Base-by-base conservation (phyloP, 768 basidiomycete genomes). In the Agaricus subrufescens region DNA sequence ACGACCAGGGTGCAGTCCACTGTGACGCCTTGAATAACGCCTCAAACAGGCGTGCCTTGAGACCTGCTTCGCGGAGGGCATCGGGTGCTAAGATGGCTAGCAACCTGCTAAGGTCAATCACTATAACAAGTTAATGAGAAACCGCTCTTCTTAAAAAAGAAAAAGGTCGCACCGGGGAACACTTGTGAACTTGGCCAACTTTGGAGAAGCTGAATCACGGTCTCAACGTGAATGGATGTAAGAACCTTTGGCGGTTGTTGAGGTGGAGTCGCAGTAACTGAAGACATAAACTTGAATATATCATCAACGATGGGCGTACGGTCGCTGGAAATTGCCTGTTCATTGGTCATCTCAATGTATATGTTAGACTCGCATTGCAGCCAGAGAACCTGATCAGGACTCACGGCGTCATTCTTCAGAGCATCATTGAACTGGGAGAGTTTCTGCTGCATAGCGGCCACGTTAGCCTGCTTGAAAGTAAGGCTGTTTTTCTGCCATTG, bases 101-200 rank as follows among this genome's bases (percentile, higher is more conserved):
- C 39, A 96, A 75, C 40, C 97, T 85, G 50, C 83, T 77, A 11
- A 98, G 79, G 65, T 98, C 96, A 64, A 98, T 83, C 11, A 95
- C 92, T 93, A 60, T 27, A 29, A 7, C 14, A 19, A 11, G 11
- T 50, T 57, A 12, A 40, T 50, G 31, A 34, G n/a, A 39, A 5
- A 10, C 23, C 25, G 19, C 8, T 42, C 26, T 15, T 44, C 11
- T 55, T 50, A 50, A 10, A 29, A 39, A 47, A 56, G 25, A 34
- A 7, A 34, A 8, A 34, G 23, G 50, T 63, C 72, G 29, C 67
- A 87, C 88, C 78, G 49, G 91, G 91, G 67, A 90, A 92, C 26
- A 85, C 79, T 59, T 85, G 82, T 1, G 83, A 75, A 6, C 75
- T 66, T 3, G 91, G 90, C 91, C 91, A 93, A 31, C 88, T 80